Evolutionary conservation across 106 monocot species (phyloP).

Genomic region (Dendrobium huoshanense): DNA sequence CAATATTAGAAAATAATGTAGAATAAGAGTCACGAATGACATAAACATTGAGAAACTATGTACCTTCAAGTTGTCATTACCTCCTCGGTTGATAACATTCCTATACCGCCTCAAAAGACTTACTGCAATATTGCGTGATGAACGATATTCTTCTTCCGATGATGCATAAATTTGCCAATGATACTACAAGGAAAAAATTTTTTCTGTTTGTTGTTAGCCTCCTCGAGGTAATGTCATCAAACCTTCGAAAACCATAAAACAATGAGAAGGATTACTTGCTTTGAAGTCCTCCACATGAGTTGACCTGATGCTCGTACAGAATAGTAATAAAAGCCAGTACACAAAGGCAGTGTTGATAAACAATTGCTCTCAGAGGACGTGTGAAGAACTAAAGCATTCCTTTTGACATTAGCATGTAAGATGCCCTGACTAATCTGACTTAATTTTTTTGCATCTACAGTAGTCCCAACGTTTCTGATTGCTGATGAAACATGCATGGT

Average conservation of each 20-base stretch:
- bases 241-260: neutral
- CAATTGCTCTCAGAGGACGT: constrained; percentile 17
- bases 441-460: constrained; percentile 5
- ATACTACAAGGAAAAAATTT: constrained; percentile 9
- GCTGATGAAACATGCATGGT: constrained; percentile 13
- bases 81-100: constrained; percentile 74
- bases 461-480: constrained; percentile 8
- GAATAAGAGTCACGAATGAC: neutral
- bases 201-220: neutral
- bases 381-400: constrained; percentile 2
- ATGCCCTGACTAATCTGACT: neutral
- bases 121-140: constrained; percentile 14
- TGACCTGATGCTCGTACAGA: constrained; percentile 7
- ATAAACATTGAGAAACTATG: constrained; percentile 6
- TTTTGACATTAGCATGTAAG: constrained; percentile 7
- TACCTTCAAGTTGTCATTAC: constrained; percentile 59
- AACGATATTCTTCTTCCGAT: constrained; percentile 53
- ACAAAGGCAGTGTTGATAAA: constrained; percentile 9
- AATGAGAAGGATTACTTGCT: constrained; percentile 15
- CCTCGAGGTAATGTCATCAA: neutral
- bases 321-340: constrained; percentile 4
- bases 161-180: constrained; percentile 48
- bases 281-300: constrained; percentile 13
- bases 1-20: neutral
- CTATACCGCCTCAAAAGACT: constrained; percentile 47